These are phyloP conservation scores for Cinnamomum chago DNA, from an alignment of 164 flowering plant genomes.

Conservation along the genomic window DNA sequence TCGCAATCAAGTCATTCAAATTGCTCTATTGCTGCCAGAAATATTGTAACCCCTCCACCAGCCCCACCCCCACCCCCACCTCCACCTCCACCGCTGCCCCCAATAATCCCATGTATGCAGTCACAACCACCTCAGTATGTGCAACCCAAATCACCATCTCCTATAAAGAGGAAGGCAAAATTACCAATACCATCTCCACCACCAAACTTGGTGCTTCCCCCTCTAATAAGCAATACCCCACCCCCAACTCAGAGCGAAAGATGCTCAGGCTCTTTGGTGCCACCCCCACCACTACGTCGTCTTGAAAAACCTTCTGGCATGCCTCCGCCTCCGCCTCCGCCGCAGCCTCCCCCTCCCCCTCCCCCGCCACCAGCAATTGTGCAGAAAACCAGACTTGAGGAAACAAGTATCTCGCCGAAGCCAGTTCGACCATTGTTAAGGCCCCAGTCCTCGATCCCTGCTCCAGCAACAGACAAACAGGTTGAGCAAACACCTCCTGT, in stretches of 20 bases:
- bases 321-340: background rate
- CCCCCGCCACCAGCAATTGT: conserved; percentile 13
- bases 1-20: conserved; percentile 52
- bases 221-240: conserved; percentile 19
- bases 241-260: background rate
- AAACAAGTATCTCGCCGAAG: conserved; percentile 19
- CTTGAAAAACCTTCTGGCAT: background rate
- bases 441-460: conserved; percentile 22
- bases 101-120: background rate
- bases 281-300: conserved; percentile 6
- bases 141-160: conserved; percentile 15
- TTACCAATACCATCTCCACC: conserved; percentile 52
- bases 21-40: conserved; percentile 45
- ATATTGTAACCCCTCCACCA: conserved; percentile 29
- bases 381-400: conserved; percentile 20
- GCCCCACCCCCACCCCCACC: conserved; percentile 13
- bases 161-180: conserved; percentile 42
- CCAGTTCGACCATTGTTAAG: conserved; percentile 17
- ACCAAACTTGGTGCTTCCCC: conserved; percentile 45
- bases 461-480: conserved; percentile 18
- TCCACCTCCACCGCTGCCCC: conserved; percentile 12
- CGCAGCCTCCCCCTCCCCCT: conserved; percentile 4
- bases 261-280: background rate
- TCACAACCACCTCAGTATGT: conserved; percentile 7
- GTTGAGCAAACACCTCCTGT: conserved; percentile 12